Conservation (phyloP, 2,329 filamentous ascomycete genomes). For the Aspergillus nomiae region DNA sequence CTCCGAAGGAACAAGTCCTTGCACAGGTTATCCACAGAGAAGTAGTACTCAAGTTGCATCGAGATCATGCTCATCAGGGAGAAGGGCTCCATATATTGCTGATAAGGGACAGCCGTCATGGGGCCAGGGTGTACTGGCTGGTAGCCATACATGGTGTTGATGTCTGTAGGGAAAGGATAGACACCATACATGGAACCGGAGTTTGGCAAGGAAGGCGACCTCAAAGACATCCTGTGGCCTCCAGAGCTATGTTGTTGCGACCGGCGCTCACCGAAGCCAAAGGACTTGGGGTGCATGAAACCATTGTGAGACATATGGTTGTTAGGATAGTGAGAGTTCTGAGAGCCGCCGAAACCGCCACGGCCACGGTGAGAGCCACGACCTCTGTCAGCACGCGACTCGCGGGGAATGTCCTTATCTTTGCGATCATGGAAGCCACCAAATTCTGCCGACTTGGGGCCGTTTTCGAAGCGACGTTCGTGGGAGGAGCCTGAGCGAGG, state of each 20-base stretch:
- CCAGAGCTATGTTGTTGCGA: constrained; percentile 45
- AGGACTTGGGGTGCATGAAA: constrained; percentile 44
- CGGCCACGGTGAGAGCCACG: constrained; percentile 44
- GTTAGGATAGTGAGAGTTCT: constrained; percentile 43
- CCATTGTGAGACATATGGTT: constrained; percentile 42
- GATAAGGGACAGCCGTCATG: constrained; percentile 61
- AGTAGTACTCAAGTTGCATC: constrained; percentile 83
- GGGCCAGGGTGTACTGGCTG: constrained; percentile 53
- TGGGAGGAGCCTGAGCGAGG: constrained; percentile 30
- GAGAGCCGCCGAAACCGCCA: constrained; percentile 38
- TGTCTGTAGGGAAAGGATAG: constrained; percentile 46
- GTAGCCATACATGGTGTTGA: constrained; percentile 61
- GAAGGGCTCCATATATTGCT: constrained; percentile 60
- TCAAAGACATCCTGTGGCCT: constrained; percentile 54
- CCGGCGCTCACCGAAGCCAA: constrained; percentile 45
- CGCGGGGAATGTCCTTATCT: constrained; percentile 40
- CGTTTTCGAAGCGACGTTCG: constrained; percentile 42
- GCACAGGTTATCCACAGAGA: constrained; percentile 92
- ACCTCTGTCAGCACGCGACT: constrained; percentile 42
- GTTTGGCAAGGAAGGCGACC: constrained; percentile 65
- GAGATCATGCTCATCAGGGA: constrained; percentile 60
- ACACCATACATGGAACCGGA: constrained; percentile 53
- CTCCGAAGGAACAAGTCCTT: constrained; percentile 87
- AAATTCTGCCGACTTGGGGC: constrained; percentile 41
- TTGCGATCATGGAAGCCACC: constrained; percentile 33